Conservation (phyloP, 257 asterid species). For the Penstemon newberryi region DNA sequence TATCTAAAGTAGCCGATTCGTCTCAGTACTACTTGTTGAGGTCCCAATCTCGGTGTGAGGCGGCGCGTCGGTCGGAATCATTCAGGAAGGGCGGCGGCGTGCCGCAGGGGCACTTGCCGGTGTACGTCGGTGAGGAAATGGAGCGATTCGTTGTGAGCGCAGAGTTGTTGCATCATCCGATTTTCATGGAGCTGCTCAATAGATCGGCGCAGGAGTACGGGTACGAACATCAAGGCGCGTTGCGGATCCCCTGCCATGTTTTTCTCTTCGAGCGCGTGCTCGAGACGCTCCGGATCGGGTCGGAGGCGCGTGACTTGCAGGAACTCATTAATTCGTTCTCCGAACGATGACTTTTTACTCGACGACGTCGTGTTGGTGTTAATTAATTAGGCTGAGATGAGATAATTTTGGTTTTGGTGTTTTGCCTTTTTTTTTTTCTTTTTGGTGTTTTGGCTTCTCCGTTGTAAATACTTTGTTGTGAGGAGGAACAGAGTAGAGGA, state of each 20-base stretch:
- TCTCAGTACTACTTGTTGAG: conserved; percentile 54
- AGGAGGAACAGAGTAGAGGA: conserved; percentile 5
- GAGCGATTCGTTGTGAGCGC: conserved; percentile 88
- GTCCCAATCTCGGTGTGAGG: conserved; percentile 35
- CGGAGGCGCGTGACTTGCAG: conserved; percentile 42
- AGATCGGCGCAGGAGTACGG: conserved; percentile 87
- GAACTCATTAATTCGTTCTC: conserved; percentile 53
- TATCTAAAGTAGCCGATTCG: conserved; percentile 75
- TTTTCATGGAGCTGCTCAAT: conserved; percentile 60
- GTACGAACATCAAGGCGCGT: conserved; percentile 76
- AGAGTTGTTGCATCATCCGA: conserved; percentile 74
- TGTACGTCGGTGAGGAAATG: conserved; percentile 94
- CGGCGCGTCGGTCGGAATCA: conserved; percentile 29
- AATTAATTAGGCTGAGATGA: too few species aligned
- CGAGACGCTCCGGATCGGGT: conserved; percentile 61
- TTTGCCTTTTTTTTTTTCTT: neutral
- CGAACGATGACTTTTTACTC: conserved; percentile 10
- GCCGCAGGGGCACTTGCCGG: conserved; percentile 88
- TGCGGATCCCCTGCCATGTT: conserved; percentile 83
- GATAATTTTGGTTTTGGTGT: too few species aligned
- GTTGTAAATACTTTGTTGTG: conserved; percentile 37
- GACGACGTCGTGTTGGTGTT: too few species aligned
- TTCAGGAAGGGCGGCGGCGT: conserved; percentile 46
- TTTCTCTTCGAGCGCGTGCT: conserved; percentile 78
- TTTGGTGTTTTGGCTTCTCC: conserved; percentile 32